These are phyloP conservation scores for Fusarium multiceps DNA, from an alignment of 2,329 filamentous ascomycete species.

Conservation along the genomic window DNA sequence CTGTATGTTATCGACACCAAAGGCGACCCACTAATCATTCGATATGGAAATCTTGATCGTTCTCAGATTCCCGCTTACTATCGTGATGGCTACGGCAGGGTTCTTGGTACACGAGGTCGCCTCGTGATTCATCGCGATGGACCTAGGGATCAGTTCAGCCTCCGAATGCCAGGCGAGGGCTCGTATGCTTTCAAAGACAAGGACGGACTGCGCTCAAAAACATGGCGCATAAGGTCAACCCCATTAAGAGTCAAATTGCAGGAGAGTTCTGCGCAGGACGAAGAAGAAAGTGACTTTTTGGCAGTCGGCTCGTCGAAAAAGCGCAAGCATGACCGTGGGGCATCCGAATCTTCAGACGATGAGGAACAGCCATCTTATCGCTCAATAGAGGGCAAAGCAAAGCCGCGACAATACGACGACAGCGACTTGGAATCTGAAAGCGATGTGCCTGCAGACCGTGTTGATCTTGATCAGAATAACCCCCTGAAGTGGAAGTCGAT, in stretches of 20 bases:
- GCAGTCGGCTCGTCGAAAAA: constrained; percentile 58
- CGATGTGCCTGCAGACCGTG: constrained; percentile 54
- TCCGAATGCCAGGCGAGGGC: constrained; percentile 58
- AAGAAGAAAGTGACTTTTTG: constrained; percentile 60
- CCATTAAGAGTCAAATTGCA: constrained; percentile 55
- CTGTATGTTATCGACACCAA: constrained; percentile 74
- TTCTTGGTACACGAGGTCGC: constrained; percentile 73
- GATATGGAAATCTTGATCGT: constrained; percentile 79
- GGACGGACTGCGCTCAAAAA: constrained; percentile 60
- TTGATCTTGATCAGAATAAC: constrained; percentile 52
- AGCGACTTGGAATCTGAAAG: constrained; percentile 63
- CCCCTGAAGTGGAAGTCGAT: constrained; percentile 66
- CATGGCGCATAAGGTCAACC: constrained; percentile 52
- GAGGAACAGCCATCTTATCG: constrained; percentile 69
- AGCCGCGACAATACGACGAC: constrained; percentile 58
- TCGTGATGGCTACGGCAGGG: constrained; percentile 73
- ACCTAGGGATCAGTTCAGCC: constrained; percentile 65
- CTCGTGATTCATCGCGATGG: constrained; percentile 75
- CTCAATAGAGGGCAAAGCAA: constrained; percentile 73
- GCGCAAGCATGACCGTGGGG: constrained; percentile 51
- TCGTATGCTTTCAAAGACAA: constrained; percentile 52
- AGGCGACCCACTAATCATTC: constrained; percentile 80
- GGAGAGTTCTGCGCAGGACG: constrained; percentile 36
- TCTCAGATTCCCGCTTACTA: constrained; percentile 78
- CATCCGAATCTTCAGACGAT: constrained; percentile 56